These are phyloP conservation scores for Paratinospora sagittata DNA, from an alignment of 164 flowering plant genomes.

Conservation along the genomic window DNA sequence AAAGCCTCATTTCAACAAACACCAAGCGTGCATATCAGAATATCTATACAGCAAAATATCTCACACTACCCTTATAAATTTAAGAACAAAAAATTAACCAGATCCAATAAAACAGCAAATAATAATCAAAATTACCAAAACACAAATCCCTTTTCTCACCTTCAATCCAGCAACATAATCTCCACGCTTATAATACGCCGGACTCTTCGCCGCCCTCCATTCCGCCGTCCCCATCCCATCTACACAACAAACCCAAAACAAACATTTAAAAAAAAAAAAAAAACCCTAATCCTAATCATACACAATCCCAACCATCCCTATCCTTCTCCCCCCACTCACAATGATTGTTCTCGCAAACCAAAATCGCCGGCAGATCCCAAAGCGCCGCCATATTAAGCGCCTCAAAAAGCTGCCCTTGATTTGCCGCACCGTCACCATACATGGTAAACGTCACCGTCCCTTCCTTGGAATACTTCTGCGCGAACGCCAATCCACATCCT, in stretches of 20 bases:
- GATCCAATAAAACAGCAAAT: not conserved
- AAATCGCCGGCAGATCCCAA: slow-evolving; percentile 88
- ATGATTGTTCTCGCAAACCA: slow-evolving; percentile 98
- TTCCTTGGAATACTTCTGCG: slow-evolving; percentile 80
- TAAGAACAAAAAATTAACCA: not conserved
- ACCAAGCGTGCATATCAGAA: not conserved
- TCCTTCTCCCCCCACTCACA: slow-evolving; percentile 42
- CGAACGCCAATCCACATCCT: slow-evolving; percentile 82
- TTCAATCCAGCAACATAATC: slow-evolving; percentile 98
- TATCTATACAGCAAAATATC: not conserved
- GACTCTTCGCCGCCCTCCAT: slow-evolving; percentile 97
- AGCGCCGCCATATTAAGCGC: slow-evolving; percentile 92
- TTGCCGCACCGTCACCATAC: slow-evolving; percentile 98
- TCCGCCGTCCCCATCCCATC: slow-evolving; percentile 99
- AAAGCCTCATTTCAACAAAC: not conserved
- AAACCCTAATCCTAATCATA: not conserved
- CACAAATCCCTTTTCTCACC: slow-evolving; percentile 31
- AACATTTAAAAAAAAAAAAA: not conserved
- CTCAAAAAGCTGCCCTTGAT: slow-evolving; percentile 97
- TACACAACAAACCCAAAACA: slow-evolving; percentile 20
- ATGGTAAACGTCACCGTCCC: slow-evolving; percentile 64
- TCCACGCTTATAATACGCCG: slow-evolving; percentile 93
- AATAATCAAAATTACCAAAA: not conserved
- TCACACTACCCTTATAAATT: too few relatives aligned
- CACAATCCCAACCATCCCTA: not conserved